Evolutionary conservation across 2,329 filamentous ascomycete species (phyloP), one percentile per base, ranked within the genome.

Genomic region (Hirsutella rhossiliensis): DNA sequence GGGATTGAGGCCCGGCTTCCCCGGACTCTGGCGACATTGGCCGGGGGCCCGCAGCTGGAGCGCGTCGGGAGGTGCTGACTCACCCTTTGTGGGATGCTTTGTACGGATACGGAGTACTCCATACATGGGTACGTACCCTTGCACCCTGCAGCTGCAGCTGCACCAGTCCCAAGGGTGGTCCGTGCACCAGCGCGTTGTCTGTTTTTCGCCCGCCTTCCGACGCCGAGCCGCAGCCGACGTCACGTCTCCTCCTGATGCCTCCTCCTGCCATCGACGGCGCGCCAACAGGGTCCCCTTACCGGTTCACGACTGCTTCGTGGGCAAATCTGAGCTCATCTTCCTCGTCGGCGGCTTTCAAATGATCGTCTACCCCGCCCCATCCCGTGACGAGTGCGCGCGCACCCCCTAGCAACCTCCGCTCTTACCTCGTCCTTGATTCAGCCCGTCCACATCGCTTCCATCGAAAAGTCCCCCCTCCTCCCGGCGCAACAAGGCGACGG

Each of bases 181-280:
- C 44, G 44, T 45, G 44, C 44, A 20, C 63, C 63, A 62, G 64
- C 64, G 63, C 64, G 63, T 63, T 57, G 51, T 55, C 58, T 64
- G 59, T 63, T 63, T 64, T 65, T 62, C 57, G 52, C 54, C 55
- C 51, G 49, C 47, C 47, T 45, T 47, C 46, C 49, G 46, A 49
- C 47, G 49, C 46, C 52, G 54, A 58, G 54, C 56, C 54, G 54
- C 50, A 50, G 52, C 53, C 53, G 56, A 64, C 61, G 54, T 62
- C 60, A 62, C 54, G 54, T 54, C 57, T 55, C 53, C 53, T 54
- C 50, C 54, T 57, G 51, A 50, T 54, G 54, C 53, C 48, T 47
- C 49, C 50, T 51, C 48, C 49, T 47, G 44, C 45, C 55, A 59
- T 61, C 57, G 49, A 49, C 48, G 47, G 52, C 45, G 41, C 51